Base-by-base conservation (phyloP, 169 alveolate species). In the Cryptosporidium muris region DNA sequence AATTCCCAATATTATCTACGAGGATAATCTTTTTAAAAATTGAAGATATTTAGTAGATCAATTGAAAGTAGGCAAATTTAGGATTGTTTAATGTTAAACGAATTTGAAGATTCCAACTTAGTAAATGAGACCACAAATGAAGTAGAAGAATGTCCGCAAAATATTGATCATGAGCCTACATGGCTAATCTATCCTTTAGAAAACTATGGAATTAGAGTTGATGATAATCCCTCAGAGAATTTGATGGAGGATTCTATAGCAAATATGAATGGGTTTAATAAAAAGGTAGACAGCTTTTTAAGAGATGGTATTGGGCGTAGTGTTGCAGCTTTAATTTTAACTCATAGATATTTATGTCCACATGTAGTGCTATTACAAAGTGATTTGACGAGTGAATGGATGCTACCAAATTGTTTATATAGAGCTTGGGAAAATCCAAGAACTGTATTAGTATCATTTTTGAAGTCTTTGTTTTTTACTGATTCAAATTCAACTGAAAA, bases 371-470 rank as follows among this genome's bases (percentile, higher is more conserved):
- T 90, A 38, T 88, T 90, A 34, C 90, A 67, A 4, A 80, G 88
- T 36, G 89, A 65, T 36, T 65, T 66, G 65, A 80, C 90, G 25
- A 82, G 82, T 43, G 82, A 68, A 54, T 82, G 88, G 88, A 66
- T 81, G 74, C 90, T 90, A 12, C 68, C 88, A 16, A 88, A 49
- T 53, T 82, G 85, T 65, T 80, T 81, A 37, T 66, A 88, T 82
- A 90, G 81, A 63, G 89, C 90, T 4, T 90, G 93, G 93, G 91
- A 90, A 65, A 88, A 81, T 38, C 93, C 93, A 52, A 66, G 81
- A 12, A 89, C 58, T 51, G 93, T 81, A n/a, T 80, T 90, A 60
- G 85, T 82, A 53, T 45, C 43, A 37, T 88, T 81, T 53, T 63
- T 90, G 16, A 54, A 64, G 47, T 81, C 81, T 56, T n/a, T 65